Evolutionary conservation across 2,329 filamentous ascomycete species (phyloP).

Genomic region (Sporothrix inflata): DNA sequence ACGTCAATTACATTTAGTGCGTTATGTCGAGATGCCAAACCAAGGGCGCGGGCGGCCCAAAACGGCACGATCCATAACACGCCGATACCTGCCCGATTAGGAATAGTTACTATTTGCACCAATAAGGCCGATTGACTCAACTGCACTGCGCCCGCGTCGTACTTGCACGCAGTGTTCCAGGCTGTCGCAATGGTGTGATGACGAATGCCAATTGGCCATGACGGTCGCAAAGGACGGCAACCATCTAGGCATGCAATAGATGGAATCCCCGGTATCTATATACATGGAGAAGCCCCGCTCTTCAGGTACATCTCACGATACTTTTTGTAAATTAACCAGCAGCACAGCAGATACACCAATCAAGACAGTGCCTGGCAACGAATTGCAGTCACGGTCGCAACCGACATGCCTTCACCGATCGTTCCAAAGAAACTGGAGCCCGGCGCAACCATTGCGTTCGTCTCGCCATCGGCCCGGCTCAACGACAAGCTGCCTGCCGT

Average conservation of each 20-base stretch:
- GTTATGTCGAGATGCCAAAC: background rate
- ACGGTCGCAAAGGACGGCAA: too few relatives aligned
- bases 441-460: conserved; percentile 9
- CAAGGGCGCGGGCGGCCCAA: conserved; percentile 1
- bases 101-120: background rate
- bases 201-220: background rate
- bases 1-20: background rate
- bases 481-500: background rate
- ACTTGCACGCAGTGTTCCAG: background rate
- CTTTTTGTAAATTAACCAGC: too few relatives aligned
- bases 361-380: too few relatives aligned
- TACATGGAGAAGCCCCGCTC: too few relatives aligned
- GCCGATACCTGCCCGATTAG: background rate
- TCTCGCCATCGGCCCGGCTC: conserved; percentile 3
- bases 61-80: background rate
- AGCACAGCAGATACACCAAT: too few relatives aligned
- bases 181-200: background rate
- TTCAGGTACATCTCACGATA: too few relatives aligned
- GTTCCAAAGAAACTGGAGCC: background rate
- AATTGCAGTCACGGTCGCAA: too few relatives aligned
- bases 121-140: background rate
- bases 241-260: too few relatives aligned
- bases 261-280: too few relatives aligned
- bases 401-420: background rate
- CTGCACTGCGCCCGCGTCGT: background rate